Base-by-base conservation (phyloP, 495 filamentous ascomycete species). In the Pyronema omphalodes region DNA sequence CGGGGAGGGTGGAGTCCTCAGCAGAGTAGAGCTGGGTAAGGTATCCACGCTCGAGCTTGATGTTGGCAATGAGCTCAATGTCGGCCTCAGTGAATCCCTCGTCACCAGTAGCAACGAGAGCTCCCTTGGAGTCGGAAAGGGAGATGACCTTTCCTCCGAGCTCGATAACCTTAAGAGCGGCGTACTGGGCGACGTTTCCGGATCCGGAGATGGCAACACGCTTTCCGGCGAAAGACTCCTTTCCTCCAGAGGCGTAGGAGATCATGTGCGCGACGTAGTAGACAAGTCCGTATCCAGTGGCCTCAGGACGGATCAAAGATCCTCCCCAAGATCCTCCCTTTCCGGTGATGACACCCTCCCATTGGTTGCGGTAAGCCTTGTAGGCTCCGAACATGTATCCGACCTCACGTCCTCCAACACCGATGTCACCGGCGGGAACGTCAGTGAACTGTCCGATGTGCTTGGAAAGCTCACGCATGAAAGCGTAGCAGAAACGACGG, bases 261-360 rank as follows among this genome's bases (percentile, higher is more conserved):
- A 96, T 85, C 91, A 98, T 98, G 76, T 94, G 88, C 59, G 83
- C 74, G 68, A 94, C 86, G 67, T 95, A 96, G 75, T 98, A 98
- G 68, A 95, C 82, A 57, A 98, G 81, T 70, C 91, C 91, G 70
- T 85, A 96, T 49, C 91, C 91, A 44, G 91, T 98, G 61, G 91
- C 91, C 76, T 98, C 91, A 56, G 91, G 91, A 58, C 91, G 78
- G 73, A 96, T 96, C 71, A 95, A 71, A 68, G 77, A 83, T 61
- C 91, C 91, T 70, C 91, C 91, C 87, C 87, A 96, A 71, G 68
- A 77, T 62, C 78, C 77, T 54, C 91, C 91, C 78, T 98, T 98
- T 53, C 91, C 91, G 58, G 91, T 98, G 64, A 98, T 75, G 55
- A 93, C 82, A 66, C 91, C 91, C 71, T 93, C 88, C 83, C 86